Evolutionary conservation across 768 basidiomycete species (phyloP).

Genomic region (Boletus pseudopeckii): DNA sequence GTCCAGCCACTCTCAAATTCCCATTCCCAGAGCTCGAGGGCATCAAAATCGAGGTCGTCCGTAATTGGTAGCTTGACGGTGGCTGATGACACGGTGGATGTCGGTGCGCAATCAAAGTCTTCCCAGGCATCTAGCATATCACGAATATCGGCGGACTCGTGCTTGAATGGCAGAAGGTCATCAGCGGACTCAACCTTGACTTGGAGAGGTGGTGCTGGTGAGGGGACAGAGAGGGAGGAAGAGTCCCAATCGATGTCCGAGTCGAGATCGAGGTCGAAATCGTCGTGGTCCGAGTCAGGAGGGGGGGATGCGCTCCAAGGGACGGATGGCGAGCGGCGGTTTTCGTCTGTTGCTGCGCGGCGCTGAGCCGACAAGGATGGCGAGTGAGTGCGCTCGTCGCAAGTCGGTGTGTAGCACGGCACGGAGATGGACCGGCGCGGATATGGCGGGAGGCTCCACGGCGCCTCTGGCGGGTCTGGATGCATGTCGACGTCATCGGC

Average conservation of each 20-base stretch:
- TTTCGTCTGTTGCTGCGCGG: constrained; percentile 19
- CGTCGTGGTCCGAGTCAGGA: constrained; percentile 53
- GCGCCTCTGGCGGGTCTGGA: constrained; percentile 30
- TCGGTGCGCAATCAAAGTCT: constrained; percentile 43
- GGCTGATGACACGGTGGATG: constrained; percentile 26
- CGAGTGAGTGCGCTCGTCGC: constrained; percentile 34
- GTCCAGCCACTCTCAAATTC: constrained; percentile 32
- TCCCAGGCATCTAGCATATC: constrained; percentile 72
- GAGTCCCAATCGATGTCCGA: constrained; percentile 60
- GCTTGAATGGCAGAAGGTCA: constrained; percentile 43
- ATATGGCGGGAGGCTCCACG: constrained; percentile 54
- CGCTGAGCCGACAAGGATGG: constrained; percentile 27
- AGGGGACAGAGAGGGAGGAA: constrained; percentile 21
- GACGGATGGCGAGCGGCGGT: constrained; percentile 58
- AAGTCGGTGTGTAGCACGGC: constrained; percentile 50
- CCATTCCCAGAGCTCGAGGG: constrained; percentile 38
- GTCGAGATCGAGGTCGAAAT: constrained; percentile 53
- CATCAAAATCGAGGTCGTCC: constrained; percentile 43
- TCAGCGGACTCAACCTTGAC: constrained; percentile 25
- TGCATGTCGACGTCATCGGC: constrained; percentile 20
- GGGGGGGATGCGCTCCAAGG: constrained; percentile 64
- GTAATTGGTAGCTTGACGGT: constrained; percentile 30
- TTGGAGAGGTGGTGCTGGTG: constrained; percentile 15
- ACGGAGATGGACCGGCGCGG: constrained; percentile 57
- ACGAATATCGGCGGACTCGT: constrained; percentile 59